Evolutionary conservation across 169 alveolate genomes (phyloP).

Genomic region (Besnoitia besnoiti): DNA sequence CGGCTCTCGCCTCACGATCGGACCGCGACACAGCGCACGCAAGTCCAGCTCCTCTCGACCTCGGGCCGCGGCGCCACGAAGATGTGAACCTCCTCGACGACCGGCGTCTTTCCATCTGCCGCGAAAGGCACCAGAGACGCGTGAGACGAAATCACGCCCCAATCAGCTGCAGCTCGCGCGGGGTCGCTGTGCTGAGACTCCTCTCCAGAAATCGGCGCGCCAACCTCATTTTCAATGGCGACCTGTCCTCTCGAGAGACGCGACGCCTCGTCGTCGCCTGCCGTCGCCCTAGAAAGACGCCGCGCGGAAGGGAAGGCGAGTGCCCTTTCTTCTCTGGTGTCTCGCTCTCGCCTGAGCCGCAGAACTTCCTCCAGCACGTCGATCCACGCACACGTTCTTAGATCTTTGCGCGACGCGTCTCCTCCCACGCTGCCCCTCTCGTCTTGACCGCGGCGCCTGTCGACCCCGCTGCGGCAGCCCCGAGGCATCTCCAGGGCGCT

Average conservation of each 20-base stretch:
- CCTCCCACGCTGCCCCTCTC: background rate
- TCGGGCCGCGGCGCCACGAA: background rate
- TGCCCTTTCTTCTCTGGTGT: background rate
- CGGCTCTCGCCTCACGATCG: background rate
- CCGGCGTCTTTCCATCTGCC: background rate
- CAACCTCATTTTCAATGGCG: too few species aligned
- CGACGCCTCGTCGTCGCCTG: background rate
- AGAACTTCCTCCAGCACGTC: background rate
- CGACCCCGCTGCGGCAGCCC: background rate
- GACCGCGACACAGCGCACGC: background rate
- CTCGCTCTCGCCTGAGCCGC: background rate
- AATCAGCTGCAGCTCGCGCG: background rate
- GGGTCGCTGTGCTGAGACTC: background rate
- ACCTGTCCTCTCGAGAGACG: background rate
- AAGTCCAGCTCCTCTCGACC: background rate
- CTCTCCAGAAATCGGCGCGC: background rate
- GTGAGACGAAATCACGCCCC: background rate
- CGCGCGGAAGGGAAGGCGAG: too few species aligned
- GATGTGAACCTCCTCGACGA: background rate
- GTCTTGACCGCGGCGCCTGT: background rate
- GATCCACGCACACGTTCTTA: background rate
- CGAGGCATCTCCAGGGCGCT: background rate
- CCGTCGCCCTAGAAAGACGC: background rate
- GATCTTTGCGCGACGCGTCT: background rate
- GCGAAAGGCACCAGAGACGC: background rate